phyloP scores from a whole-genome alignment of 331 rosid species.

The Spiraea crenata region DNA sequence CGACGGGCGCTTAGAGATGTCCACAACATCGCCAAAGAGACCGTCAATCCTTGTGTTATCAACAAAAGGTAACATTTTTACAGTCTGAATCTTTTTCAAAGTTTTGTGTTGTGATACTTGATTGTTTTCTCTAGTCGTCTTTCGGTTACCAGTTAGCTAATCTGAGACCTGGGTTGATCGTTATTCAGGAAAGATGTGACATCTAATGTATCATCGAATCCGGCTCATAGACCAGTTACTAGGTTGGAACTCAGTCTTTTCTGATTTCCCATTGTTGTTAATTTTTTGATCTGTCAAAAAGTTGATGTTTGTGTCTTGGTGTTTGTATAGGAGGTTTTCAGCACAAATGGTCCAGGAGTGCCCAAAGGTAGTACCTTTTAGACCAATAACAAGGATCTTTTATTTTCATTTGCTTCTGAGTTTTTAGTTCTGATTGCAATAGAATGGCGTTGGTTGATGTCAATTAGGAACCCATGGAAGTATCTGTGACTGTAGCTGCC shows the following conservation, averaged over 20 bases:
- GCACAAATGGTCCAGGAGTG: slow-evolving; percentile 38
- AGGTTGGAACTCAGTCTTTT: slow-evolving; percentile 16
- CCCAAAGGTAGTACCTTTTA: slow-evolving; percentile 35
- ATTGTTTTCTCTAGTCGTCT: neutral
- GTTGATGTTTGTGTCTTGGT: slow-evolving; percentile 8
- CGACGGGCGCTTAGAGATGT: slow-evolving; percentile 39
- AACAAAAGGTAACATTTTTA: neutral
- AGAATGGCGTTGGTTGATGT: neutral
- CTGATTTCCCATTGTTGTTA: neutral
- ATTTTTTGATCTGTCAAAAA: neutral
- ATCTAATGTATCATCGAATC: neutral
- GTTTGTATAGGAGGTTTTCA: slow-evolving; percentile 36
- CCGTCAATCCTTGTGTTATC: slow-evolving; percentile 7
- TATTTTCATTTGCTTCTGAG: neutral
- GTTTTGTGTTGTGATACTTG: slow-evolving; percentile 10
- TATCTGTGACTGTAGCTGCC: neutral
- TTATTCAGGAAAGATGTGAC: slow-evolving; percentile 2
- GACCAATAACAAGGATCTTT: slow-evolving; percentile 9
- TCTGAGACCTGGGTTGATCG: neutral
- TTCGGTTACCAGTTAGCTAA: neutral
- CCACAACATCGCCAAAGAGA: slow-evolving; percentile 31
- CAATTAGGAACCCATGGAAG: slow-evolving; percentile 10
- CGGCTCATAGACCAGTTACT: slow-evolving; percentile 17
- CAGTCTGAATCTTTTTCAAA: slow-evolving; percentile 3
- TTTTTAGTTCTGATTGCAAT: neutral